phyloP scores from a whole-genome alignment of 768 basidiomycete genomes.

The Suillus alpinus region DNA sequence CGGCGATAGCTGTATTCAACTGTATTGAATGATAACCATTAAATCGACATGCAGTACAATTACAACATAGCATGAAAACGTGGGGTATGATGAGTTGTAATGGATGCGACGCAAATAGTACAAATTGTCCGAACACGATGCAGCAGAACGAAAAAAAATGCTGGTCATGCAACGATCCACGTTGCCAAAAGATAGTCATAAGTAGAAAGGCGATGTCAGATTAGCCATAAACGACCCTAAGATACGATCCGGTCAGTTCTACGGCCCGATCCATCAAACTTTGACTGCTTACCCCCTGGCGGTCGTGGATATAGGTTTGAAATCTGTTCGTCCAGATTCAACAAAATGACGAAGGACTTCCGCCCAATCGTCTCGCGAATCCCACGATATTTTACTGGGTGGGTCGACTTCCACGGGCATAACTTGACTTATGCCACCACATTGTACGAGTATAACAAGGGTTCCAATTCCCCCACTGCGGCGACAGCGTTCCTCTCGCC shows the following conservation, averaged over 20 bases:
- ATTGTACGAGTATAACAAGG: constrained; percentile 72
- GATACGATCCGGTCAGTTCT: constrained; percentile 9
- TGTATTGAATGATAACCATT: constrained; percentile 13
- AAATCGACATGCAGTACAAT: constrained; percentile 17
- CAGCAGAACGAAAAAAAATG: constrained; percentile 10
- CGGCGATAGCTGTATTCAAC: not conserved
- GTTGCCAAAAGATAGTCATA: constrained; percentile 17
- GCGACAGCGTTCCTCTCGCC: constrained; percentile 78
- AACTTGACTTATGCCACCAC: constrained; percentile 72
- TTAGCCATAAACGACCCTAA: constrained; percentile 45
- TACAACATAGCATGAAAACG: constrained; percentile 21
- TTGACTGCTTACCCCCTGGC: constrained; percentile 57
- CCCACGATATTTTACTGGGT: constrained; percentile 75
- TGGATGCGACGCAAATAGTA: constrained; percentile 16
- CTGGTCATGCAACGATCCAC: constrained; percentile 28
- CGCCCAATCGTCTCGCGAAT: constrained; percentile 70
- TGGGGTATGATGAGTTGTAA: constrained; percentile 18
- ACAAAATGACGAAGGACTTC: constrained; percentile 69
- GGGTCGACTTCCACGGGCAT: constrained; percentile 87
- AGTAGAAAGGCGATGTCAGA: constrained; percentile 2
- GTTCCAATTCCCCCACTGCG: constrained; percentile 74
- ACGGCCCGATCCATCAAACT: not conserved
- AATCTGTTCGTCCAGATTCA: constrained; percentile 69
- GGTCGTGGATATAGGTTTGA: constrained; percentile 81
- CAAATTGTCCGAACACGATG: constrained; percentile 27